Conservation (phyloP, 768 basidiomycete species). For the Lactifluus pinguis region DNA sequence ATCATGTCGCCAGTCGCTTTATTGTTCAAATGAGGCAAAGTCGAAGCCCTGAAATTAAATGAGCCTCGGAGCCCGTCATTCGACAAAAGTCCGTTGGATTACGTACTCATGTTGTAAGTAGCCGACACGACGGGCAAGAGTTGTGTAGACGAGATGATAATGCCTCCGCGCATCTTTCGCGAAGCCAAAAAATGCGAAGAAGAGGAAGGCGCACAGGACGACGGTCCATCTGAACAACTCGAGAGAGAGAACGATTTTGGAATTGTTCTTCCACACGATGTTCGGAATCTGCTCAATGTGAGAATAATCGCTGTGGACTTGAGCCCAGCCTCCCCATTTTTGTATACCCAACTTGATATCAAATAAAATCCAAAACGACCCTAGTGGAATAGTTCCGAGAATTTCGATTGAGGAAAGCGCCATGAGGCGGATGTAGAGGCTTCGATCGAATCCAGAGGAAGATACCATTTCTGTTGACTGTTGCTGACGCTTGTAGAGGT, state of each 20-base stretch:
- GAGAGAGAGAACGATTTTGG: slow-evolving; percentile 11
- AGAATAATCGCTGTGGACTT: slow-evolving; percentile 41
- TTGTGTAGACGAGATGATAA: slow-evolving; percentile 27
- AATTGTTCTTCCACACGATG: slow-evolving; percentile 30
- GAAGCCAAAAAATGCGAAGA: slow-evolving; percentile 48
- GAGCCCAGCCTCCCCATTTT: slow-evolving; percentile 39
- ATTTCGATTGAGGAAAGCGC: slow-evolving; percentile 27
- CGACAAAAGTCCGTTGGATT: background rate
- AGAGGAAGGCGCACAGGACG: slow-evolving; percentile 32
- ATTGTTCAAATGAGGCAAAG: background rate
- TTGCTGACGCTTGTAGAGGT: slow-evolving; percentile 21
- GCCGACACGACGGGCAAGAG: slow-evolving; percentile 25
- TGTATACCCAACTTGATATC: slow-evolving; percentile 16
- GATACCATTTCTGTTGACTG: slow-evolving; percentile 25
- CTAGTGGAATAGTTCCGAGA: slow-evolving; percentile 25
- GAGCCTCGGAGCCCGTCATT: background rate
- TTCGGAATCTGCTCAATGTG: slow-evolving; percentile 32
- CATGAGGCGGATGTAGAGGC: slow-evolving; percentile 38
- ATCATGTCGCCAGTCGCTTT: background rate
- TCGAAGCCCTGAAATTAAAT: background rate
- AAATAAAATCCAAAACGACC: too few relatives aligned
- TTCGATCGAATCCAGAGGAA: slow-evolving; percentile 30
- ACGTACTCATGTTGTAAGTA: slow-evolving; percentile 2
- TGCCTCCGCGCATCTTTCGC: slow-evolving; percentile 38
- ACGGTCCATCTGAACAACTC: slow-evolving; percentile 36